These are phyloP conservation scores for Cymodocea nodosa DNA, from an alignment of 116 monocot genomes.

Conservation along the genomic window DNA sequence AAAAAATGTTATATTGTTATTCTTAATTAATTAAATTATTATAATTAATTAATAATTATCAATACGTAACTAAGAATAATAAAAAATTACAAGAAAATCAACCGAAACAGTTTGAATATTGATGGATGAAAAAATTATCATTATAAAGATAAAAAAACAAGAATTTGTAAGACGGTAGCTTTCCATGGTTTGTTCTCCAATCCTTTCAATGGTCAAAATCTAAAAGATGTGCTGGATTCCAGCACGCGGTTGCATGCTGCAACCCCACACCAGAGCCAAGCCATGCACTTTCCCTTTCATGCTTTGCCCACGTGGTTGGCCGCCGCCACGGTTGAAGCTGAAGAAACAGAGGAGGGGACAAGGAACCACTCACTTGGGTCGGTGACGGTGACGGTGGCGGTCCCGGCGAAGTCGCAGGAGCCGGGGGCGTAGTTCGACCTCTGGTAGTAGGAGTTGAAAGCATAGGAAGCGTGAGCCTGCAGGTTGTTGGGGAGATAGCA, in stretches of 20 bases:
- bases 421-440: slow-evolving; percentile 53
- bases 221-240: not conserved
- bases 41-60: too few species aligned
- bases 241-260: not conserved
- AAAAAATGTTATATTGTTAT: too few species aligned
- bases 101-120: too few species aligned
- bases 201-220: not conserved
- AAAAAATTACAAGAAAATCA: too few species aligned
- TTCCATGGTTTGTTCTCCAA: too few species aligned
- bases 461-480: slow-evolving; percentile 23
- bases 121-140: too few species aligned
- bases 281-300: not conserved
- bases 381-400: slow-evolving; percentile 65
- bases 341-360: not conserved
- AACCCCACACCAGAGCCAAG: not conserved
- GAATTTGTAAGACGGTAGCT: too few species aligned
- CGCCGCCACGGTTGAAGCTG: not conserved
- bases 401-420: slow-evolving; percentile 72
- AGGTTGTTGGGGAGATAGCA: slow-evolving; percentile 23
- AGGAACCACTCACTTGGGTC: slow-evolving; percentile 56
- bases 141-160: too few species aligned
- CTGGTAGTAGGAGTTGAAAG: slow-evolving; percentile 48
- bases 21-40: too few species aligned
- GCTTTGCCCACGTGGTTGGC: slow-evolving; percentile 2
- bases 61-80: too few species aligned